These are phyloP conservation scores for Coemansia pectinata DNA, from an alignment of 192 early-diverging fungal species.

Conservation along the genomic window DNA sequence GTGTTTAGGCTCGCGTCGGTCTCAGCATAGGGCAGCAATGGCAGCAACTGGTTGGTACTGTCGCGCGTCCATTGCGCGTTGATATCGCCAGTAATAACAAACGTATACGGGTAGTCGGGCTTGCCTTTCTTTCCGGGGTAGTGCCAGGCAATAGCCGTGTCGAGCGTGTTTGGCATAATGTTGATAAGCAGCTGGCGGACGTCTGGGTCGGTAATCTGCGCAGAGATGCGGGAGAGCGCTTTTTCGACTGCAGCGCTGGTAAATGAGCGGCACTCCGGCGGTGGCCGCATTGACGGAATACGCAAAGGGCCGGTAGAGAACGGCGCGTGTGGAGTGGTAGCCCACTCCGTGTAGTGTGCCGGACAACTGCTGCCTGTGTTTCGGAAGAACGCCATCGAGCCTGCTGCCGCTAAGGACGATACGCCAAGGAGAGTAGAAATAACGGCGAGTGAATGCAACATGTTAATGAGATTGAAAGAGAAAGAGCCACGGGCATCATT, in stretches of 20 bases:
- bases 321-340: conserved; percentile 22
- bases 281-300: conserved; percentile 49
- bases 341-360: conserved; percentile 31
- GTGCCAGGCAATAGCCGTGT: conserved; percentile 64
- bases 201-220: conserved; percentile 49
- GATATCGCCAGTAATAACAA: conserved; percentile 72
- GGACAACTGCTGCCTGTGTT: conserved; percentile 45
- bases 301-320: conserved; percentile 15
- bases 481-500: neutral
- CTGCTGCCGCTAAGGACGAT: neutral
- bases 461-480: no score
- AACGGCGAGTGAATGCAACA: neutral
- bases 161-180: conserved; percentile 65
- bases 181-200: conserved; percentile 58
- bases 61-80: conserved; percentile 72
- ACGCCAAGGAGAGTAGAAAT: neutral
- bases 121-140: conserved; percentile 4
- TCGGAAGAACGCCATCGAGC: neutral
- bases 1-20: conserved; percentile 32
- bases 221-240: conserved; percentile 21
- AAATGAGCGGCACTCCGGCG: conserved; percentile 55
- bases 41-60: conserved; percentile 63
- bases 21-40: conserved; percentile 47
- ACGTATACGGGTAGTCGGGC: conserved; percentile 47
- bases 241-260: conserved; percentile 46